Conservation (phyloP, 345 rosid genomes). For the Gossypium australe region DNA sequence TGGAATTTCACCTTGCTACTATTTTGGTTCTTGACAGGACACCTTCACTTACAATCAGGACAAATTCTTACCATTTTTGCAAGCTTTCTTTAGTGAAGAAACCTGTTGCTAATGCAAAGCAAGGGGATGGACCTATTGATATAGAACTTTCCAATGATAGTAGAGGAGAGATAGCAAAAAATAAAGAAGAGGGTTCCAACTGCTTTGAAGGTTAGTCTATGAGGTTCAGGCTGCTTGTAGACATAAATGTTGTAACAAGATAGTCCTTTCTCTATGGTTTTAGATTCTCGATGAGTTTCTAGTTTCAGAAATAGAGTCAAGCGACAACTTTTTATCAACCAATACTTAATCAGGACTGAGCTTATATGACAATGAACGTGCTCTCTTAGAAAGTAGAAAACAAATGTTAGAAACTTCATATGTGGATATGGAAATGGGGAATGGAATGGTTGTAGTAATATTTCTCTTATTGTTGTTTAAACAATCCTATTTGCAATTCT, state of each 20-base stretch:
- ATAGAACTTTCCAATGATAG: slow-evolving; percentile 23
- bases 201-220: slow-evolving; percentile 34
- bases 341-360: background rate
- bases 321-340: background rate
- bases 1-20: background rate
- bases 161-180: slow-evolving; percentile 19
- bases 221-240: background rate
- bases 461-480: background rate
- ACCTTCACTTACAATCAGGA: slow-evolving; percentile 50
- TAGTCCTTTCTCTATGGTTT: background rate
- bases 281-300: background rate
- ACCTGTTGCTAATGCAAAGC: slow-evolving; percentile 29
- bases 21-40: slow-evolving; percentile 32
- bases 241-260: slow-evolving; percentile 1
- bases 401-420: background rate
- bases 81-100: slow-evolving; percentile 68
- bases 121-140: slow-evolving; percentile 8
- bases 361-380: background rate
- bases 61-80: slow-evolving; percentile 86
- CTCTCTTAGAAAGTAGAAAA: background rate
- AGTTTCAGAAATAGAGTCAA: background rate
- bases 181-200: slow-evolving; percentile 24
- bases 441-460: background rate
- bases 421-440: background rate
- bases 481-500: background rate